Evolutionary conservation across 2,329 filamentous ascomycete species (phyloP).

Genomic region (Cercospora janseana): DNA sequence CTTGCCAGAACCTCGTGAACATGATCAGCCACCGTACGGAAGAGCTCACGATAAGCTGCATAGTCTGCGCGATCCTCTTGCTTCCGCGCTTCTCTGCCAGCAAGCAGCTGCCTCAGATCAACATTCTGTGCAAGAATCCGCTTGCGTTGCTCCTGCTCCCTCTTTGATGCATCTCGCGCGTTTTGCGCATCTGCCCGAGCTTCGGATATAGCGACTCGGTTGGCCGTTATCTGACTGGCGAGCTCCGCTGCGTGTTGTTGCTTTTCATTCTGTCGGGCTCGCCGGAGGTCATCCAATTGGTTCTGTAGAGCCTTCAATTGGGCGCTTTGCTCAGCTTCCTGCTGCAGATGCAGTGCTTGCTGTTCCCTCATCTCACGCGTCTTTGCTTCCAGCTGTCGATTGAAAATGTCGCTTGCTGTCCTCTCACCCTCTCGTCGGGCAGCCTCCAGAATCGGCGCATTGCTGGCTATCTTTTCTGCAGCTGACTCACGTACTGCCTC

Average conservation of each 20-base stretch:
- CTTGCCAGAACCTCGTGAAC: constrained; percentile 1
- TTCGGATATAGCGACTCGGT: neutral
- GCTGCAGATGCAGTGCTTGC: neutral
- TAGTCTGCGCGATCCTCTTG: constrained; percentile 20
- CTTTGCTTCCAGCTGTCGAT: constrained; percentile 2
- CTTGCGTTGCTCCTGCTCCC: neutral
- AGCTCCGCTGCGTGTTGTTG: neutral
- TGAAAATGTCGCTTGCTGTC: neutral
- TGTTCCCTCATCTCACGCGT: neutral
- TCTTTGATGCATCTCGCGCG: neutral
- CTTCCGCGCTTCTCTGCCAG: constrained; percentile 6
- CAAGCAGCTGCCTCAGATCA: constrained; percentile 2
- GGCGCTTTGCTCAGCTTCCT: neutral
- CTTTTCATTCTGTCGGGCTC: constrained; percentile 1
- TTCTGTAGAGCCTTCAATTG: constrained; percentile 1
- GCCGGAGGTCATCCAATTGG: neutral
- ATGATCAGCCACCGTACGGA: constrained; percentile 6
- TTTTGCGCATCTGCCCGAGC: neutral
- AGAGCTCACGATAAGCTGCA: constrained; percentile 18
- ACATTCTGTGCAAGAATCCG: neutral
- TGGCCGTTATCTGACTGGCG: neutral
- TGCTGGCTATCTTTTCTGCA: constrained; percentile 6
- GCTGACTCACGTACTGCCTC: constrained; percentile 7
- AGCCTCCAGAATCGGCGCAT: constrained; percentile 11
- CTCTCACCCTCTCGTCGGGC: constrained; percentile 12